Conservation (phyloP, 1,284 basidiomycete species). For the Tranzscheliella williamsii region DNA sequence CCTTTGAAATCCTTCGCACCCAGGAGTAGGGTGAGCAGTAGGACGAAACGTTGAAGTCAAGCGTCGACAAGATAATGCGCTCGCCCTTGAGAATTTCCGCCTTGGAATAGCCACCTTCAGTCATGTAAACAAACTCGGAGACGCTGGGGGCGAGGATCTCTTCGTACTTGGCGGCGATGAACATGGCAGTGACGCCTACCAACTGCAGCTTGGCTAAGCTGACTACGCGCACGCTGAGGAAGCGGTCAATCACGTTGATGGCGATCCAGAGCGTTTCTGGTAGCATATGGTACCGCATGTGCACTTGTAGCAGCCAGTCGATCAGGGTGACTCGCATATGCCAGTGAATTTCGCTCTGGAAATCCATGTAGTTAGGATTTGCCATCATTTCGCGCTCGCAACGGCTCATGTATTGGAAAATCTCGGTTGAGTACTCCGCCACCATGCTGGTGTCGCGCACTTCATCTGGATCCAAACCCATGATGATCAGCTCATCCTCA, state of each 20-base stretch:
- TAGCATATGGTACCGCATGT: constrained; percentile 71
- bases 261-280: constrained; percentile 73
- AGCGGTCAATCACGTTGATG: constrained; percentile 71
- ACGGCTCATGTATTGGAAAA: constrained; percentile 87
- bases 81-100: constrained; percentile 94
- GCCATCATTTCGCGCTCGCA: constrained; percentile 83
- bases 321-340: constrained; percentile 59
- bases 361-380: constrained; percentile 88
- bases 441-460: constrained; percentile 94
- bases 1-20: constrained; percentile 95
- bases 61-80: constrained; percentile 78
- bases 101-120: constrained; percentile 83
- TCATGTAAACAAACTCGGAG: constrained; percentile 68
- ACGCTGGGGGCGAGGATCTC: constrained; percentile 60
- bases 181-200: constrained; percentile 71
- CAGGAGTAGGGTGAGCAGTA: constrained; percentile 99
- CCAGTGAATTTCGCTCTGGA: constrained; percentile 94
- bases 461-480: constrained; percentile 65
- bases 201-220: constrained; percentile 70
- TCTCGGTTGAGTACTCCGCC: constrained; percentile 95
- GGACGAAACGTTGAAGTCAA: constrained; percentile 92
- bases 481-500: constrained; percentile 54
- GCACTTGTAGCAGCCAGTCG: constrained; percentile 69
- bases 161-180: constrained; percentile 70
- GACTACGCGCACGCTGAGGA: constrained; percentile 69